These are phyloP conservation scores for Omphalotus guepiniiformis DNA, from an alignment of 768 basidiomycete genomes.

Conservation along the genomic window DNA sequence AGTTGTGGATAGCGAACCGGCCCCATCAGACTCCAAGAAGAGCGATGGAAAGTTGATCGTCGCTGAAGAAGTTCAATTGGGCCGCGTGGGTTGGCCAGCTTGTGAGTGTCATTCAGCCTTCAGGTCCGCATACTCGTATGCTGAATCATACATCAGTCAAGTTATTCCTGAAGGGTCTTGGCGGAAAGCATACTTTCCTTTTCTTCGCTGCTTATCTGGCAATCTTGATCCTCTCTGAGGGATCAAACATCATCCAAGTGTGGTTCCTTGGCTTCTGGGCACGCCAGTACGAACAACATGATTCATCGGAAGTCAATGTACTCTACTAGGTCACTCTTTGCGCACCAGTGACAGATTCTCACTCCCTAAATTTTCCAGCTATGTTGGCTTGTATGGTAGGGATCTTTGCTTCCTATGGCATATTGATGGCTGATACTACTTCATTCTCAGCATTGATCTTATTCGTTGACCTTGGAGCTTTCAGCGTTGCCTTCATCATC, in stretches of 20 bases:
- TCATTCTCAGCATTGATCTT: constrained; percentile 25
- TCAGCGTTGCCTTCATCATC: constrained; percentile 27
- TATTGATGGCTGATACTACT: constrained; percentile 2
- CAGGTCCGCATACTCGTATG: constrained; percentile 7
- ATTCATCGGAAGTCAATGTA: constrained; percentile 28
- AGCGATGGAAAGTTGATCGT: constrained; percentile 59
- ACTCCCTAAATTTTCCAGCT: constrained; percentile 33
- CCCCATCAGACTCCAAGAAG: constrained; percentile 19
- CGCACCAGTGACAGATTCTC: constrained; percentile 18
- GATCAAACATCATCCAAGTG: constrained; percentile 26
- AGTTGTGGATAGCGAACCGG: constrained; percentile 18
- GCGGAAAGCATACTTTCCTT: constrained; percentile 28
- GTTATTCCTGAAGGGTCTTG: constrained; percentile 34
- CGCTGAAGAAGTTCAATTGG: constrained; percentile 58
- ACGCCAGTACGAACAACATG: constrained; percentile 32
- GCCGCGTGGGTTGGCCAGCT: constrained; percentile 52
- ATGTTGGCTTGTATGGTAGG: constrained; percentile 39
- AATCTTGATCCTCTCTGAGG: constrained; percentile 20
- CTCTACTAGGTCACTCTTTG: constrained; percentile 28
- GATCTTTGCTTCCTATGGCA: background rate
- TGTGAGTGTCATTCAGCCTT: constrained; percentile 21
- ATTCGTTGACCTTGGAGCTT: constrained; percentile 25
- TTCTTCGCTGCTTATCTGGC: constrained; percentile 28
- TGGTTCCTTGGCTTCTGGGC: constrained; percentile 46
- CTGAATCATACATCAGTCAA: constrained; percentile 26